These are phyloP conservation scores for Kokia cookei DNA, from an alignment of 441 rosid genomes.

Conservation along the genomic window DNA sequence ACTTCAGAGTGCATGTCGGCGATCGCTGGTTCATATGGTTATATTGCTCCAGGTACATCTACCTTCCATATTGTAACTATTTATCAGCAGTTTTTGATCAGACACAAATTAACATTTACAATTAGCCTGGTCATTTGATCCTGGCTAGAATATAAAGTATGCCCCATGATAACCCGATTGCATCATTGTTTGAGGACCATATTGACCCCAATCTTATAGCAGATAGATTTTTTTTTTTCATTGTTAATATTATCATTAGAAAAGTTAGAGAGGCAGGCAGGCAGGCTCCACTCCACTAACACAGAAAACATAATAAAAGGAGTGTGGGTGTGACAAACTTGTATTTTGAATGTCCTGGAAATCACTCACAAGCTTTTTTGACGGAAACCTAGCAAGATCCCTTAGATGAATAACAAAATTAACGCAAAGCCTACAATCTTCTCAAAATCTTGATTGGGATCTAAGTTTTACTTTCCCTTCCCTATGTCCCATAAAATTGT, in stretches of 20 bases:
- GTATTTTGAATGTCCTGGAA: slow-evolving; percentile 14
- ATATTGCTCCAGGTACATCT: slow-evolving; percentile 74
- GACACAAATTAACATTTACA: background rate
- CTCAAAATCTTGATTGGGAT: slow-evolving; percentile 23
- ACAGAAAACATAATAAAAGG: background rate
- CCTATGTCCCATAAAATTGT: background rate
- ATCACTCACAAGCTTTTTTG: slow-evolving; percentile 21
- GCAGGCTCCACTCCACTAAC: slow-evolving; percentile 27
- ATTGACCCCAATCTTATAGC: background rate
- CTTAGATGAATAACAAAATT: slow-evolving; percentile 2
- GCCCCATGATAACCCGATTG: background rate
- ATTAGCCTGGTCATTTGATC: slow-evolving; percentile 4
- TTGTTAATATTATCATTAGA: no score
- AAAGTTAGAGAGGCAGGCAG: background rate
- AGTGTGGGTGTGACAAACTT: background rate
- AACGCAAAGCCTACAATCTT: slow-evolving; percentile 1
- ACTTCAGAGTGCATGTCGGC: slow-evolving; percentile 83
- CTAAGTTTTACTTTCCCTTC: slow-evolving; percentile 5
- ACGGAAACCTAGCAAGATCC: slow-evolving; percentile 1
- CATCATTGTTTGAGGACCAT: slow-evolving; percentile 5
- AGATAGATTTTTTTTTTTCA: background rate
- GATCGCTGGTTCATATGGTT: slow-evolving; percentile 77
- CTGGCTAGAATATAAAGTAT: slow-evolving; percentile 2
- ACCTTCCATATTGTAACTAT: background rate
- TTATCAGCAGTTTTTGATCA: background rate